Percentiles rank a stretch among this genome's conserved stretches.
Conservation (phyloP, 176 grass and related monocot genomes). For the Lolium multiflorum region DNA sequence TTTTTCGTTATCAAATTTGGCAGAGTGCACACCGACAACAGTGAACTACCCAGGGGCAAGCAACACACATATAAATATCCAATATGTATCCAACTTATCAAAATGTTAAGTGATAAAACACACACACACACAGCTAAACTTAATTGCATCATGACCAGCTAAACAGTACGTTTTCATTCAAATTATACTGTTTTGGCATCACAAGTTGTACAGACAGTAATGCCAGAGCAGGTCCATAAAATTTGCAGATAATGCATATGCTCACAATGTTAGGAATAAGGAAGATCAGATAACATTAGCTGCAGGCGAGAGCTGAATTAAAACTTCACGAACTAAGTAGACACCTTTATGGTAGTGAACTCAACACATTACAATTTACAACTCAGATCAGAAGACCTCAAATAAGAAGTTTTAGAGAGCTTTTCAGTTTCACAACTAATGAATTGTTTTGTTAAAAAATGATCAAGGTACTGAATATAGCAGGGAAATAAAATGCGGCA, state of each 20-base stretch:
- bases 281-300: background rate
- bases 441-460: conserved; percentile 15
- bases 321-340: background rate
- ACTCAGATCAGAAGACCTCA: conserved; percentile 8
- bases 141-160: conserved; percentile 7
- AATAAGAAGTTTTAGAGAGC: background rate
- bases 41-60: conserved; percentile 74
- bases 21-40: conserved; percentile 96
- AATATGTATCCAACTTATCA: conserved; percentile 32
- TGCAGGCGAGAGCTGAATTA: conserved; percentile 3
- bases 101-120: background rate
- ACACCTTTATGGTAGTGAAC: background rate
- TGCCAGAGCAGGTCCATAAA: conserved; percentile 14
- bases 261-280: background rate
- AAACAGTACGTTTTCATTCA: conserved; percentile 1
- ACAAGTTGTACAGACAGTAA: background rate
- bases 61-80: conserved; percentile 24
- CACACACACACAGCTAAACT: conserved; percentile 2
- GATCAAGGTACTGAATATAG: background rate
- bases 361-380: conserved; percentile 10
- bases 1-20: conserved; percentile 99
- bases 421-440: conserved; percentile 23
- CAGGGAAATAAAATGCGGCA: background rate
- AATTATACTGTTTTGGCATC: background rate
- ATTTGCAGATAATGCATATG: background rate